phyloP scores from a whole-genome alignment of 192 early-diverging fungal species.

The Pilobolus umbonatus region DNA sequence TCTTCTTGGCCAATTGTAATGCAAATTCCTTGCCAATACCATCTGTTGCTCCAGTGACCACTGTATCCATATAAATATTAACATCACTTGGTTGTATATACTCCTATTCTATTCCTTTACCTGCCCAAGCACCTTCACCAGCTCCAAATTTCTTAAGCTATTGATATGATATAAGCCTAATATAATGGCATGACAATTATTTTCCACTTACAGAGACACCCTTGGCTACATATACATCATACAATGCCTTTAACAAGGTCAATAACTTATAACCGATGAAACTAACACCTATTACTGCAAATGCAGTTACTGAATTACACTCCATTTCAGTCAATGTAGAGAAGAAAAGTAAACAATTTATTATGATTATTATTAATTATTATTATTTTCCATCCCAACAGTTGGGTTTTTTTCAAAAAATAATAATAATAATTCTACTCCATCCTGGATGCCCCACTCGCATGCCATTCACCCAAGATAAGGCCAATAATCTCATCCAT shows the following conservation, averaged over 20 bases:
- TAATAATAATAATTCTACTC: background rate
- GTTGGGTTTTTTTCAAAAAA: slow-evolving; percentile 3
- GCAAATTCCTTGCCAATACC: slow-evolving; percentile 96
- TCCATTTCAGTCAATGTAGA: no score
- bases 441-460: slow-evolving; percentile 42
- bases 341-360: no score
- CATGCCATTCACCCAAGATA: slow-evolving; percentile 61
- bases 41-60: slow-evolving; percentile 95
- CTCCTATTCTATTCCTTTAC: slow-evolving; percentile 21
- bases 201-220: slow-evolving; percentile 20
- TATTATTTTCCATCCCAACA: no score
- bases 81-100: background rate
- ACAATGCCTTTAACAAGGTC: slow-evolving; percentile 33
- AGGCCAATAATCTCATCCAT: slow-evolving; percentile 76
- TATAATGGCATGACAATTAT: background rate
- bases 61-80: slow-evolving; percentile 25
- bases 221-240: slow-evolving; percentile 16
- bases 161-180: background rate
- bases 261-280: slow-evolving; percentile 31
- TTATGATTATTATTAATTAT: no score
- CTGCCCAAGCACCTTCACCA: slow-evolving; percentile 58
- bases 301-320: slow-evolving; percentile 12
- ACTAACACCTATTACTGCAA: slow-evolving; percentile 33
- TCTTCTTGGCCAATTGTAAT: slow-evolving; percentile 77
- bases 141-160: slow-evolving; percentile 55